Conservation (phyloP, 1,284 basidiomycete genomes). For the Veloboletus limbatus region DNA sequence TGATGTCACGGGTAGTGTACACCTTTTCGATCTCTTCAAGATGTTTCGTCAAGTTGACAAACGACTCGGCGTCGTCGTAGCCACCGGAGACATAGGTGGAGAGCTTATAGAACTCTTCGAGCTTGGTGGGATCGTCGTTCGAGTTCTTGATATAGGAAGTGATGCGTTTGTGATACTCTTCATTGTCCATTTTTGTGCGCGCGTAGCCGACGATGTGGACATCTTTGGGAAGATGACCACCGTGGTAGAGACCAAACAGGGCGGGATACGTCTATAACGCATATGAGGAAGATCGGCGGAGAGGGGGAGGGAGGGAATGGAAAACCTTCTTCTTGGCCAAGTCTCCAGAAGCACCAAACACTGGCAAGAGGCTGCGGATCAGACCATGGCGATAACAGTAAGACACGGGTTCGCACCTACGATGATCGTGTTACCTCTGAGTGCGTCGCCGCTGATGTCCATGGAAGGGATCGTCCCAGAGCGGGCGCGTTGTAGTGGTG, state of each 20-base stretch:
- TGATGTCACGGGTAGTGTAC: conserved; percentile 61
- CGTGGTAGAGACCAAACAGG: conserved; percentile 83
- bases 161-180: conserved; percentile 82
- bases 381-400: conserved; percentile 13
- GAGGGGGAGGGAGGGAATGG: conserved; percentile 1
- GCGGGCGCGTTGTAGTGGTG: conserved; percentile 47
- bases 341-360: conserved; percentile 96
- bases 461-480: conserved; percentile 85
- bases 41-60: conserved; percentile 72
- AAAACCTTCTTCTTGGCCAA: conserved; percentile 97
- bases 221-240: conserved; percentile 77
- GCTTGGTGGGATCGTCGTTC: conserved; percentile 59
- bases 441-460: conserved; percentile 67
- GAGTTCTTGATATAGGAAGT: conserved; percentile 82
- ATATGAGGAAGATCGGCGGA: conserved; percentile 15
- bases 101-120: conserved; percentile 80
- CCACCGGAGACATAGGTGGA: conserved; percentile 82
- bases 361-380: conserved; percentile 48
- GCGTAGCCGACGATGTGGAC: conserved; percentile 93
- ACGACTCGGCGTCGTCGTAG: conserved; percentile 83
- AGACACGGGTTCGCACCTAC: conserved; percentile 56
- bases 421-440: conserved; percentile 86
- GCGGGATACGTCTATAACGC: conserved; percentile 83
- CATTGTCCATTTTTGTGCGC: conserved; percentile 88
- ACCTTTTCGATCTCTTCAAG: conserved; percentile 74